These are phyloP conservation scores for Sordaria brevicollis DNA, from an alignment of 495 filamentous ascomycete species.

Conservation along the genomic window DNA sequence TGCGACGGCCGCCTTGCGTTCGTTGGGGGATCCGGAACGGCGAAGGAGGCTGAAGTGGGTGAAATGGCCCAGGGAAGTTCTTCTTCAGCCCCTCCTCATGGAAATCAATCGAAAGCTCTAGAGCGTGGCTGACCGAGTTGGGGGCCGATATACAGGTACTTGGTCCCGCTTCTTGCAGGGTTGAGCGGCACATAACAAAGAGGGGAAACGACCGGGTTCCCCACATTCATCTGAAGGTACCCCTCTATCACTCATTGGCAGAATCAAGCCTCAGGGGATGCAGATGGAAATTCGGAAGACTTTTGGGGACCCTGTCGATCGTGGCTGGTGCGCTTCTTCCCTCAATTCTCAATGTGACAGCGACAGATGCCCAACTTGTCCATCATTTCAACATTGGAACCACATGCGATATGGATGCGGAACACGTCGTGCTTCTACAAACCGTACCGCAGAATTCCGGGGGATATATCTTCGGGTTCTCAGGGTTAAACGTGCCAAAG, in stretches of 20 bases:
- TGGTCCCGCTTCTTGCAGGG: background rate
- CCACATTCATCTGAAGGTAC: background rate
- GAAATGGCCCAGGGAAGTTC: background rate
- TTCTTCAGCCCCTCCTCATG: conserved; percentile 25
- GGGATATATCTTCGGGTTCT: no score
- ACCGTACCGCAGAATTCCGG: no score
- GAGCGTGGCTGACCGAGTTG: conserved; percentile 20
- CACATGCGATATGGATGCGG: background rate
- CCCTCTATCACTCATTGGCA: conserved; percentile 3
- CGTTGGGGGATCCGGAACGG: background rate
- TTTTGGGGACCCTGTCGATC: conserved; percentile 2
- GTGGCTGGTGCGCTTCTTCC: conserved; percentile 10
- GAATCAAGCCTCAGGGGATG: background rate
- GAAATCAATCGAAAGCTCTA: conserved; percentile 29
- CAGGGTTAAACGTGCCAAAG: no score
- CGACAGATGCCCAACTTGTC: background rate
- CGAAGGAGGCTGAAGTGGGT: background rate
- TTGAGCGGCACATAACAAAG: background rate
- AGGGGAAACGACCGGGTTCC: background rate
- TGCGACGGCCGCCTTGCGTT: background rate
- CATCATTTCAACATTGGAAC: background rate
- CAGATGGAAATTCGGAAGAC: conserved; percentile 9
- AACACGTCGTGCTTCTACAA: no score
- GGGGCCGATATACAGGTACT: conserved; percentile 15
- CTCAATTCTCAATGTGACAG: background rate